Evolutionary conservation across 305 asterid species (phyloP), one percentile per base, ranked within the genome.

Genomic region (Fraxinus sp.): DNA sequence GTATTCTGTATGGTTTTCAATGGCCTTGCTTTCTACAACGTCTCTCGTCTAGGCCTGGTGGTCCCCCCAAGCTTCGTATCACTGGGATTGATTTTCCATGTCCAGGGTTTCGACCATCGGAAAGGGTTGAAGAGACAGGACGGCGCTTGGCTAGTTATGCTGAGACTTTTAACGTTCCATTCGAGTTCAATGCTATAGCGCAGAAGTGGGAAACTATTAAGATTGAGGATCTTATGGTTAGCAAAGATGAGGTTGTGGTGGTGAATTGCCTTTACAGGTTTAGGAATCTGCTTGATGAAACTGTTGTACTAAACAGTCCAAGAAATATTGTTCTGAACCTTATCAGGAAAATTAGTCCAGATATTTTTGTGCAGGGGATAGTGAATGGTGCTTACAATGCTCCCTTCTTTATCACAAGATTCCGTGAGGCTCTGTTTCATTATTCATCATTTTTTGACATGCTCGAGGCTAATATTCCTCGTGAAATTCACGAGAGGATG

Each of bases 71-170:
- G 28, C 91, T 95, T 28, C 94, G 97, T 30, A 86, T 95, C 24
- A 95, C 98, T 0, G 98, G 97, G 55, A 90, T 95, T n/a, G 98
- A 94, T 85, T 81, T 91, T 80, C 98, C 98, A 0, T 86, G 89
- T 75, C 98, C 98, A 0, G 98, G 98, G 76, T 95, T 95, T 83
- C 95, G 97, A 33, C 98, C 98, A 16, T 64, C 92, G 3, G 86
- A 83, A 79, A 86, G 97, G 88, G 94, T 95, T 33, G 95, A 95
- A 89, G 98, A 95, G 85, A 92, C 98, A 0, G 97, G 98, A 36
- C 85, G 83, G 78, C 93, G 98, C 30, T 85, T 95, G 89, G 91
- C 95, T n/a, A 85, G 90, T 64, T 95, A 95, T 79, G 92, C 92
- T 1, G 84, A 86, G 85, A 92, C 90, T n/a, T 95, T 94, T 80